Evolutionary conservation across 108 stramenopile genomes (phyloP).

Genomic region (Craspedostauros australis): DNA sequence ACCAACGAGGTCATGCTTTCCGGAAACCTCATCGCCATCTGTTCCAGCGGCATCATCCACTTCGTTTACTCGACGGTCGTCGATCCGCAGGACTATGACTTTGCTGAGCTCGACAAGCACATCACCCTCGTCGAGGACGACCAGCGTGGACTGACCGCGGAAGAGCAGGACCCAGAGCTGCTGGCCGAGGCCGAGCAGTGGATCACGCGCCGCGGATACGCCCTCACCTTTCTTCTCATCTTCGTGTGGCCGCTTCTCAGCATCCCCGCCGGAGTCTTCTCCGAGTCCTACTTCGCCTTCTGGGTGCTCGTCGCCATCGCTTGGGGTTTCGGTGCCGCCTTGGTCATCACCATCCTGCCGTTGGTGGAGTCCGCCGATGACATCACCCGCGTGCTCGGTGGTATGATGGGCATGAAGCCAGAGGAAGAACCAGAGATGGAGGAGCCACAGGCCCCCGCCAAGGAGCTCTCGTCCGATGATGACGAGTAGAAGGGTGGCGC

Average conservation of each 20-base stretch:
- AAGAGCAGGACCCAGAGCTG: slow-evolving; percentile 45
- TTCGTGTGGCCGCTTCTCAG: slow-evolving; percentile 87
- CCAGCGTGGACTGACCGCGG: slow-evolving; percentile 56
- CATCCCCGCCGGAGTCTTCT: slow-evolving; percentile 82
- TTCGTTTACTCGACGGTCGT: slow-evolving; percentile 60
- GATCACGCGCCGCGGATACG: slow-evolving; percentile 78
- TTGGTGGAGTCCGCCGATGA: slow-evolving; percentile 65
- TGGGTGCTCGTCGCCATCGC: slow-evolving; percentile 85
- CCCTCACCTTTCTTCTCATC: slow-evolving; percentile 73
- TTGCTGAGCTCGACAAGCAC: slow-evolving; percentile 41
- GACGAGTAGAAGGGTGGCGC: too few relatives aligned
- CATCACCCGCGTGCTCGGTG: slow-evolving; percentile 45
- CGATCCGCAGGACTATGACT: slow-evolving; percentile 85
- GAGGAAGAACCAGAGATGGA: too few relatives aligned
- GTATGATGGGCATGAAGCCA: slow-evolving; percentile 28
- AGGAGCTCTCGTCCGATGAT: too few relatives aligned
- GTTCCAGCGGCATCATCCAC: slow-evolving; percentile 66
- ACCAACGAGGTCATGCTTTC: slow-evolving; percentile 84
- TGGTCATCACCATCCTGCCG: slow-evolving; percentile 71
- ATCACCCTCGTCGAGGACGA: slow-evolving; percentile 77
- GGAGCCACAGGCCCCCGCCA: too few relatives aligned
- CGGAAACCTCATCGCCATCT: slow-evolving; percentile 88
- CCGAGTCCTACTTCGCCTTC: slow-evolving; percentile 78
- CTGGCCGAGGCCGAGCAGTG: slow-evolving; percentile 63
- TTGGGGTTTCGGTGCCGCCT: slow-evolving; percentile 84